Evolutionary conservation across 2,329 filamentous ascomycete species (phyloP).

Genomic region (Ambrosiella xylebori): DNA sequence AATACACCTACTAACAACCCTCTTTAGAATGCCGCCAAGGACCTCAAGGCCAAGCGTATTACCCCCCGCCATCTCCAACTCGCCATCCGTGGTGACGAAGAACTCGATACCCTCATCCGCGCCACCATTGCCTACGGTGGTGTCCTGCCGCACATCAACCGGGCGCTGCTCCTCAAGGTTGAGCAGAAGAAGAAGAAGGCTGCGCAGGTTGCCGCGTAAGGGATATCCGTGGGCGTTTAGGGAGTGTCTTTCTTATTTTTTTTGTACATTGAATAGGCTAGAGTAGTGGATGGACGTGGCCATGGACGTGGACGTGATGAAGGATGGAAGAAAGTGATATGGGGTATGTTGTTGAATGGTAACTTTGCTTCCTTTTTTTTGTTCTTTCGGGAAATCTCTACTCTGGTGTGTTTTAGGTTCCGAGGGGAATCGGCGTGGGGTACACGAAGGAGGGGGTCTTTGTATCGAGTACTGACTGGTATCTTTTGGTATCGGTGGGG

Average conservation of each 20-base stretch:
- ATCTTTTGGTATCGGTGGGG: no score
- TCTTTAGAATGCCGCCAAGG: conserved; percentile 82
- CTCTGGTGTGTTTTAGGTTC: no score
- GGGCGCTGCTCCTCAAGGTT: conserved; percentile 84
- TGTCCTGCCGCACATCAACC: conserved; percentile 97
- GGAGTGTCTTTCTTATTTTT: neutral
- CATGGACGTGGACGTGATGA: neutral
- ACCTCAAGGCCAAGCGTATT: conserved; percentile 99
- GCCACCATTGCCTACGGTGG: conserved; percentile 97
- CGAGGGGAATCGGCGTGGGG: no score
- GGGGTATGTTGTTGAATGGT: neutral
- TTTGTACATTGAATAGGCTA: neutral
- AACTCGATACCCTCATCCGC: conserved; percentile 90
- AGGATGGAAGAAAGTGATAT: neutral
- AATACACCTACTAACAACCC: neutral
- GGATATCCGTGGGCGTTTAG: neutral
- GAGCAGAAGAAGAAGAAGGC: conserved; percentile 85
- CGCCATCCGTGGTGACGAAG: conserved; percentile 94
- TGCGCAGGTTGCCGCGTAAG: conserved; percentile 9
- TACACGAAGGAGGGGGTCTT: no score
- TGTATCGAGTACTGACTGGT: no score
- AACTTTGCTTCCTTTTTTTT: no score
- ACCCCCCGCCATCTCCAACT: conserved; percentile 95
- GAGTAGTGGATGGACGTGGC: neutral
- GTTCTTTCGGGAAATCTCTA: no score